These are phyloP conservation scores for Sporothrix mexicana DNA, from an alignment of 2,329 filamentous ascomycete genomes.

Conservation along the genomic window DNA sequence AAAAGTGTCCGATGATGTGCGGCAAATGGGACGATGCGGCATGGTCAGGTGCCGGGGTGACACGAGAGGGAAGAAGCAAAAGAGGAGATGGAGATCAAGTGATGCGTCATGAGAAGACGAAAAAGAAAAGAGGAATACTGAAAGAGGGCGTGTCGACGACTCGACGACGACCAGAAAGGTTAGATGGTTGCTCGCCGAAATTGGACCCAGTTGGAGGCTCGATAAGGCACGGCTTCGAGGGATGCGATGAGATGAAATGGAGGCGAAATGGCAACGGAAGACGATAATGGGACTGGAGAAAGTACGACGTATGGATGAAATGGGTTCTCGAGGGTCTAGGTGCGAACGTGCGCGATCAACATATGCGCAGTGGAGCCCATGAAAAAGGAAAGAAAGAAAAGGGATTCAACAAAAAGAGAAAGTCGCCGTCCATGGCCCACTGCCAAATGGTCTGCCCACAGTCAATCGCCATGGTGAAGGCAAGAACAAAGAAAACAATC, in stretches of 20 bases:
- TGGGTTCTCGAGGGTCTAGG: neutral
- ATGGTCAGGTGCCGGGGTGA: neutral
- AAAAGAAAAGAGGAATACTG: neutral
- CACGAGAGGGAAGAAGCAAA: neutral
- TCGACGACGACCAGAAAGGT: neutral
- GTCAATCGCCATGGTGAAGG: no score
- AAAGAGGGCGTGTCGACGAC: neutral
- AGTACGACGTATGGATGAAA: neutral
- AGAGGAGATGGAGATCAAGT: neutral
- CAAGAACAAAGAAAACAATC: no score
- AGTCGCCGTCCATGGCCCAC: neutral
- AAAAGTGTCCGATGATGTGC: conserved; percentile 19
- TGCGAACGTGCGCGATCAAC: neutral
- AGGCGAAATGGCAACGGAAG: neutral
- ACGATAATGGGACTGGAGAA: neutral
- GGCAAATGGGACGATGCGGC: neutral
- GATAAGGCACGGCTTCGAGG: neutral
- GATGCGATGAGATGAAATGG: neutral
- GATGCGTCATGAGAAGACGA: conserved; percentile 10
- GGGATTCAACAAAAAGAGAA: conserved; percentile 2
- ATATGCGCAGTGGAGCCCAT: neutral
- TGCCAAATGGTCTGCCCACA: no score
- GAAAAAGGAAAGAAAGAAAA: no score
- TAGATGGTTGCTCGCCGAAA: conserved; percentile 12
- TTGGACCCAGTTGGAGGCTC: neutral